Conservation (phyloP, 2,329 filamentous ascomycete species). For the Samsoniella hepiali region DNA sequence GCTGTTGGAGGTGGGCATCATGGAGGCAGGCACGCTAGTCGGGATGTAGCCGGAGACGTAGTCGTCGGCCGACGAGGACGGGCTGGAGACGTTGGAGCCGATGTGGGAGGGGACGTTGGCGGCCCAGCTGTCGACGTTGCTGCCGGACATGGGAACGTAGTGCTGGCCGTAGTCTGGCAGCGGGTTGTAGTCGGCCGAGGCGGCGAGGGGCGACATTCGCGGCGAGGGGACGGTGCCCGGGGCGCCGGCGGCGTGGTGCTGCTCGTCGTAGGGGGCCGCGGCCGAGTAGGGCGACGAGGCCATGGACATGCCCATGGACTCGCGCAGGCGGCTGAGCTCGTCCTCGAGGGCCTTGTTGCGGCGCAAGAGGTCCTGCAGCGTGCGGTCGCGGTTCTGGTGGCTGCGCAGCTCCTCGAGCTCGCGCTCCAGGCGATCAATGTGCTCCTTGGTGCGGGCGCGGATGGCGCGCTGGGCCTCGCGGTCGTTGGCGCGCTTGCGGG, state of each 20-base stretch:
- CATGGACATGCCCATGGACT: conserved; percentile 43
- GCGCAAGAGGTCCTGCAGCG: conserved; percentile 49
- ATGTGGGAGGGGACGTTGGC: conserved; percentile 42
- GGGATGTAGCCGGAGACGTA: conserved; percentile 46
- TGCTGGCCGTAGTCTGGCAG: conserved; percentile 39
- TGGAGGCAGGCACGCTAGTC: conserved; percentile 45
- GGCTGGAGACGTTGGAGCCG: conserved; percentile 50
- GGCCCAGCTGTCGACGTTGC: conserved; percentile 44
- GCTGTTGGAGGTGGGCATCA: conserved; percentile 36
- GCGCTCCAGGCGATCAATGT: conserved; percentile 74
- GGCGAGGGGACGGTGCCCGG: conserved; percentile 39
- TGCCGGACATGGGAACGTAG: conserved; percentile 40
- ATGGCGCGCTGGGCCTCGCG: conserved; percentile 87
- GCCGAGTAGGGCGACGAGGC: conserved; percentile 37
- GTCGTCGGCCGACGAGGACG: conserved; percentile 50
- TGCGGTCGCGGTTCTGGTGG: conserved; percentile 46
- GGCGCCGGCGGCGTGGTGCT: conserved; percentile 33
- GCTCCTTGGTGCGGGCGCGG: conserved; percentile 78
- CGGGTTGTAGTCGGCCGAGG: conserved; percentile 40
- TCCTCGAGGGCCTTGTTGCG: conserved; percentile 54
- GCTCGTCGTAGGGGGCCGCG: conserved; percentile 40
- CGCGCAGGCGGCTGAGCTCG: conserved; percentile 46
- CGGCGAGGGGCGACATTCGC: conserved; percentile 44
- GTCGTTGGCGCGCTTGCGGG: conserved; percentile 88
- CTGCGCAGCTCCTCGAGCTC: conserved; percentile 68